A percentile compares a stretch with the other conserved stretches of the same genome.
phyloP scores from a whole-genome alignment of 495 filamentous ascomycete genomes.

The Penicillium manginii region DNA sequence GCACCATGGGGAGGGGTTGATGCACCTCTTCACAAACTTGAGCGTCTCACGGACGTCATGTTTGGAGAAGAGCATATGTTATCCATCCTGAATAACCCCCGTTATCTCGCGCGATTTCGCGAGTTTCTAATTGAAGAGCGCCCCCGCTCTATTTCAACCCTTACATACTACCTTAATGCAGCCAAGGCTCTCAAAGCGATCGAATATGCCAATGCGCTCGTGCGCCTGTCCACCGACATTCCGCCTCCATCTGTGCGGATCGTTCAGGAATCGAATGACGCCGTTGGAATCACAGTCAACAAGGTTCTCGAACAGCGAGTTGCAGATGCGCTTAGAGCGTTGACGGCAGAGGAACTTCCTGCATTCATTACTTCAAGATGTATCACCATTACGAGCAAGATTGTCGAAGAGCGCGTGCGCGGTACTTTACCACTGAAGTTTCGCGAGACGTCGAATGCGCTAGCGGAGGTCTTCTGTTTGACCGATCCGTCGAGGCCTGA shows the following conservation, averaged over 20 bases:
- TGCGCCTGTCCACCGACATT: slow-evolving; percentile 38
- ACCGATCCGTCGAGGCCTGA: slow-evolving; percentile 74
- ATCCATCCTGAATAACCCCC: slow-evolving; percentile 62
- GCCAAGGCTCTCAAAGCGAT: slow-evolving; percentile 73
- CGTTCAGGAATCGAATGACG: slow-evolving; percentile 47
- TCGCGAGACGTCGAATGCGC: slow-evolving; percentile 65
- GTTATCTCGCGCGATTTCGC: slow-evolving; percentile 64
- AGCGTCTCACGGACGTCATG: slow-evolving; percentile 63
- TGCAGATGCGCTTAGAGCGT: slow-evolving; percentile 56
- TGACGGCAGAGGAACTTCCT: slow-evolving; percentile 69
- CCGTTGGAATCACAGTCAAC: slow-evolving; percentile 52
- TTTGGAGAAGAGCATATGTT: slow-evolving; percentile 68
- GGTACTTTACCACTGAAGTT: slow-evolving; percentile 42
- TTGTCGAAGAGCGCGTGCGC: slow-evolving; percentile 40
- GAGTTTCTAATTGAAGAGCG: slow-evolving; percentile 73
- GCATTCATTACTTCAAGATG: slow-evolving; percentile 63
- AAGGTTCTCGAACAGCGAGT: slow-evolving; percentile 61
- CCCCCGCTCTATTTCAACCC: slow-evolving; percentile 66
- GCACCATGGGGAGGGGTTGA: slow-evolving; percentile 31
- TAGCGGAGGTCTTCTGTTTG: slow-evolving; percentile 77
- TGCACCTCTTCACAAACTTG: slow-evolving; percentile 49
- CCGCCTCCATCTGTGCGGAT: slow-evolving; percentile 44
- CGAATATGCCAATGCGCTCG: slow-evolving; percentile 68
- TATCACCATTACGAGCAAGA: slow-evolving; percentile 39
- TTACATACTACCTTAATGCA: slow-evolving; percentile 68